These are phyloP conservation scores for Ambrosia artemisiifolia DNA, from an alignment of 129 eudicot genomes.

Conservation along the genomic window DNA sequence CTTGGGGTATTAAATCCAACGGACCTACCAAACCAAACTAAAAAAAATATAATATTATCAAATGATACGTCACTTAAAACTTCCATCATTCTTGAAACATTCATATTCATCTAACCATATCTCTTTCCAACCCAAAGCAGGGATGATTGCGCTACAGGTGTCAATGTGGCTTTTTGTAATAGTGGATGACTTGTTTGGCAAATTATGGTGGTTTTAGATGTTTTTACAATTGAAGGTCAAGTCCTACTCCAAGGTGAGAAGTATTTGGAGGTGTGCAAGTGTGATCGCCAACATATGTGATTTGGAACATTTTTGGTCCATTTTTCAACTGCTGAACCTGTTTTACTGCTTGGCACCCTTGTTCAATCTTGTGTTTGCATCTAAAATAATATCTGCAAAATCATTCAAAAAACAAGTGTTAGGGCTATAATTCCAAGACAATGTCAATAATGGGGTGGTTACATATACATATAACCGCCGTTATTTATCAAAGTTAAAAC, in stretches of 20 bases:
- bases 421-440: no score
- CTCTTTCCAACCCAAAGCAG: constrained; percentile 14
- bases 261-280: constrained; percentile 43
- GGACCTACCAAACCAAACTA: neutral
- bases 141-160: constrained; percentile 3
- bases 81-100: neutral
- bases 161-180: constrained; percentile 4
- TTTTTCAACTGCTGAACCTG: constrained; percentile 52
- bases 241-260: neutral
- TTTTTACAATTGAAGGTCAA: constrained; percentile 18
- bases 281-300: constrained; percentile 53
- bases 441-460: no score
- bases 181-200: constrained; percentile 27
- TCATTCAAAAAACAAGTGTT: neutral
- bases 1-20: neutral
- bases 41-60: neutral
- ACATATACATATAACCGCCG: no score
- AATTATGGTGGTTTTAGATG: constrained; percentile 1
- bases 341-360: constrained; percentile 55
- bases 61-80: neutral
- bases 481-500: no score
- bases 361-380: constrained; percentile 53
- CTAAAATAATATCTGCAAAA: constrained; percentile 53
- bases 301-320: constrained; percentile 32
- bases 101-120: neutral